Conservation (phyloP, 768 basidiomycete species). For the Cantharellus cinnabarinus region DNA sequence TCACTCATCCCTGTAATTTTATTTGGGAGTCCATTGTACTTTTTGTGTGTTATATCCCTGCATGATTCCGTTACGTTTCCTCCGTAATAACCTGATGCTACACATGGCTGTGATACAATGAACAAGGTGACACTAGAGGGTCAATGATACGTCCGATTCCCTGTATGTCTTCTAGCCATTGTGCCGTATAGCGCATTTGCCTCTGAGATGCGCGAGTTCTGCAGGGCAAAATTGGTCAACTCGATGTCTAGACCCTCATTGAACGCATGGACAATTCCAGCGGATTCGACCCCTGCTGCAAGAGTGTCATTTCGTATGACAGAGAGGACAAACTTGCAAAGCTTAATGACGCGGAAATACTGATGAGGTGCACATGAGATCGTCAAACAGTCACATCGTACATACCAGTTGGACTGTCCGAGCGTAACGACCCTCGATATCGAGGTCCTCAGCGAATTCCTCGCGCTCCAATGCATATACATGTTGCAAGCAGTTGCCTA, state of each 20-base stretch:
- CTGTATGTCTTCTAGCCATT: slow-evolving; percentile 21
- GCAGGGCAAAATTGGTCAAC: slow-evolving; percentile 58
- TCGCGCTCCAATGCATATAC: not conserved
- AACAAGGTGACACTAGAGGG: too few species aligned
- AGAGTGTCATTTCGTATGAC: not conserved
- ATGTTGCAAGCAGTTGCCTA: not conserved
- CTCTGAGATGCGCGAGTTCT: slow-evolving; percentile 54
- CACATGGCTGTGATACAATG: too few species aligned
- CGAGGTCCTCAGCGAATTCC: not conserved
- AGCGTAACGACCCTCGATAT: not conserved
- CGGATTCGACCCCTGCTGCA: not conserved
- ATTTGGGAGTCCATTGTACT: not conserved
- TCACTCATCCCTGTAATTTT: not conserved
- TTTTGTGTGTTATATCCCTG: not conserved
- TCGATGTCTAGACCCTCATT: slow-evolving; percentile 17
- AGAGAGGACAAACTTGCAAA: not conserved
- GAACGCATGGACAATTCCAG: not conserved
- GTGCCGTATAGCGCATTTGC: slow-evolving; percentile 52
- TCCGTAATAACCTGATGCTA: not conserved
- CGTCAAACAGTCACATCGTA: not conserved
- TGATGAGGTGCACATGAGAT: not conserved
- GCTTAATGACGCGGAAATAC: not conserved
- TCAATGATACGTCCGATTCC: too few species aligned
- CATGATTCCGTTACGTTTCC: not conserved
- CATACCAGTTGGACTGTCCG: not conserved